Evolutionary conservation across 2,329 filamentous ascomycete species (phyloP), one percentile per base, ranked within the genome.

Genomic region (Pyricularia pennisetigena): DNA sequence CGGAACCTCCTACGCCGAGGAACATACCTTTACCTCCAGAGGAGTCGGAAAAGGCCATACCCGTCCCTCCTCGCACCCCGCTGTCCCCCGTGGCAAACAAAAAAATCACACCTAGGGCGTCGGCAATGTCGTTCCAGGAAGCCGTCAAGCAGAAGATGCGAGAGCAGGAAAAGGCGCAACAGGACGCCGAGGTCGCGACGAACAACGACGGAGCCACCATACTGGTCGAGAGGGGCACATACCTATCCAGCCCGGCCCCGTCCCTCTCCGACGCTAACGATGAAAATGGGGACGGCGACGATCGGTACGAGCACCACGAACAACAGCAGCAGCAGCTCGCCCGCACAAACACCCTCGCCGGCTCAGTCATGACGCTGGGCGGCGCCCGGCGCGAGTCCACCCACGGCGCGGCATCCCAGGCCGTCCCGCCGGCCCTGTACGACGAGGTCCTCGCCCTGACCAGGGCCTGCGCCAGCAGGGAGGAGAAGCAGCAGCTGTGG

Each of bases 391-490:
- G 62, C 62, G 62, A 64, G 23, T 41, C 49, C 8, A 23, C 65
- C 35, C 20, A 32, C 65, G 29, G 20, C 28, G 9, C n/a, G 12
- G 41, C 49, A 54, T 9, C 29, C n/a, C 64, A 65, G 24, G 20
- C 5, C 64, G 59, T 73, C 68, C 71, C 72, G 64, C 16, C 69
- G 66, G 7, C 72, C 6, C 75, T 76, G 65, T 84, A 79, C 75
- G 88, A 92, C 73, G 85, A 90, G 69, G 92, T 98, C 63, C 83
- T 97, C 8, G 79, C 82, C 63, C 88, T 92, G 77, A 88, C 92
- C 8, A 76, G 84, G 66, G 83, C 80, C 67, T 97, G 97, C 79
- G 83, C 83, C 61, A 75, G 76, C 1, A 90, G 94, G 67, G 93
- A 97, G 76, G 82, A 84, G 20, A 80, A 82, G 16, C 94, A 97